phyloP scores from a whole-genome alignment of 495 filamentous ascomycete species.

The Choiromyces venosus region DNA sequence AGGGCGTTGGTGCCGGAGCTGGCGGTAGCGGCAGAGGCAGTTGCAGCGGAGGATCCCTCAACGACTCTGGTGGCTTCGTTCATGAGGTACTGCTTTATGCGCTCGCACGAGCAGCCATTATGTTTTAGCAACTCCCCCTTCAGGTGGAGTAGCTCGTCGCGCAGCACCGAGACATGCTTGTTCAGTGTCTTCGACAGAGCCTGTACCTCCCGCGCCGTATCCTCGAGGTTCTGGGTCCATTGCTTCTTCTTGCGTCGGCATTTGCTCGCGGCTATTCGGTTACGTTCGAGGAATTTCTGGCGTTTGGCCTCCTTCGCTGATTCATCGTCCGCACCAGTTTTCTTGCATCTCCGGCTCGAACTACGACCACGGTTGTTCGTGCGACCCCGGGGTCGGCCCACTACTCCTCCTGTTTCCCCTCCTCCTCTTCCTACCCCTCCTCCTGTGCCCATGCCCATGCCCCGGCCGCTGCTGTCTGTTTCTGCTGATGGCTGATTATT shows the following conservation, averaged over 20 bases:
- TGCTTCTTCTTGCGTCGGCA: slow-evolving; percentile 84
- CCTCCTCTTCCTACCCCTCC: too few relatives aligned
- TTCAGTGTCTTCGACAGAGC: slow-evolving; percentile 30
- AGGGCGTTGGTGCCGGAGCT: slow-evolving; percentile 11
- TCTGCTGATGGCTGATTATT: neutral
- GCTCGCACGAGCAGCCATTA: slow-evolving; percentile 44
- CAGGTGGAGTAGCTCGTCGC: slow-evolving; percentile 45
- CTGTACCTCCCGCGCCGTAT: slow-evolving; percentile 40
- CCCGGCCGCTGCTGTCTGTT: neutral
- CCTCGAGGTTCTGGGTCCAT: slow-evolving; percentile 58
- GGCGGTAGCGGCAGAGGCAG: slow-evolving; percentile 7
- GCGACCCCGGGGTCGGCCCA: neutral
- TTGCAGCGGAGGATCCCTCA: slow-evolving; percentile 20
- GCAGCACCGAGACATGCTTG: slow-evolving; percentile 41
- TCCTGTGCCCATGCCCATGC: too few relatives aligned
- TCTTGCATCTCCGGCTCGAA: slow-evolving; percentile 17
- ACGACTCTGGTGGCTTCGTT: slow-evolving; percentile 41
- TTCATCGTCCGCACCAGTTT: neutral
- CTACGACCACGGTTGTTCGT: neutral
- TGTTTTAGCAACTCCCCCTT: slow-evolving; percentile 48
- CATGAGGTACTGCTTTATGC: slow-evolving; percentile 40
- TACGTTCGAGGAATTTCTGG: slow-evolving; percentile 63
- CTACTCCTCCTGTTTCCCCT: neutral
- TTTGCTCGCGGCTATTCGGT: slow-evolving; percentile 77
- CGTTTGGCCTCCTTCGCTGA: slow-evolving; percentile 33